These are phyloP conservation scores for Astrothelium subdiscretum DNA, from an alignment of 495 filamentous ascomycete species.

Conservation along the genomic window DNA sequence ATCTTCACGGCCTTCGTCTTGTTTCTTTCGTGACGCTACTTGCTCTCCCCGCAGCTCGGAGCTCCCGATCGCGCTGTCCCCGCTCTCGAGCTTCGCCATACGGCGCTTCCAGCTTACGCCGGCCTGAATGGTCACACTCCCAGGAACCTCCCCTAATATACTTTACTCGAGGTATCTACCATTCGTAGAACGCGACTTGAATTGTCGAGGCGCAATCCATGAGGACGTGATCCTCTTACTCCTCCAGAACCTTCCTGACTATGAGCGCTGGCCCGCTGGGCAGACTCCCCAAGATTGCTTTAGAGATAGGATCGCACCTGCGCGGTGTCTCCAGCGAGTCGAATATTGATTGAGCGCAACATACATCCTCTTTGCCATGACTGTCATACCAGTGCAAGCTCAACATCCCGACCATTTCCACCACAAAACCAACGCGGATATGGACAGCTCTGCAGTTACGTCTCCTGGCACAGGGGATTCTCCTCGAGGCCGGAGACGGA, in stretches of 20 bases:
- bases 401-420: not conserved
- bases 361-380: not conserved
- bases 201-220: not conserved
- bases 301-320: not conserved
- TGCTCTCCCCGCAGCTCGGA: not conserved
- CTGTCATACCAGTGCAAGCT: not conserved
- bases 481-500: not conserved
- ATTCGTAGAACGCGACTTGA: not conserved
- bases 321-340: constrained; percentile 1
- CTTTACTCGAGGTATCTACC: not conserved
- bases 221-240: not conserved
- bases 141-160: not conserved
- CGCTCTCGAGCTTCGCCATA: not conserved
- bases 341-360: not conserved
- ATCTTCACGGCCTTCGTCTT: not conserved
- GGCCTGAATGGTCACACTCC: not conserved
- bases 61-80: not conserved
- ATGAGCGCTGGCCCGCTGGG: not conserved
- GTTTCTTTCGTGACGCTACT: not conserved
- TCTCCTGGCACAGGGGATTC: not conserved
- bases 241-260: not conserved
- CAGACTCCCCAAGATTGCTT: not conserved
- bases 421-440: not conserved
- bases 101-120: not conserved
- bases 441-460: not conserved